A percentile compares a stretch with the other conserved stretches of the same genome.
Conservation (phyloP, 768 basidiomycete species). For the Cyclocybe aegerita region DNA sequence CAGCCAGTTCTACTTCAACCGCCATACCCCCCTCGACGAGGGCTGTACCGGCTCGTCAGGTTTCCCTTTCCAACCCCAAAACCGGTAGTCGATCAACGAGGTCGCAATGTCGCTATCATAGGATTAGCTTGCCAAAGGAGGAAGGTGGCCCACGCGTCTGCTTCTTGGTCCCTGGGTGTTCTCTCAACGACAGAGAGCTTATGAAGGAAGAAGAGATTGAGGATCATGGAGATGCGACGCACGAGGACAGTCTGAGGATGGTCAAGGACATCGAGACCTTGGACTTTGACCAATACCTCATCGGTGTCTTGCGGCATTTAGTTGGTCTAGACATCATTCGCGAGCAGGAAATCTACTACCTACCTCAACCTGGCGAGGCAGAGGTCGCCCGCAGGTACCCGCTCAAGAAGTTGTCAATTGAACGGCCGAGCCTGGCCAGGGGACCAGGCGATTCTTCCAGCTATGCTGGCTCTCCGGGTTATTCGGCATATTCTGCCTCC, state of each 20-base stretch:
- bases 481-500: conserved; percentile 20
- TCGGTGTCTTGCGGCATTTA: conserved; percentile 57
- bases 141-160: conserved; percentile 52
- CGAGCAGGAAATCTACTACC: conserved; percentile 65
- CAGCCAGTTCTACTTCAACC: no score
- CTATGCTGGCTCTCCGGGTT: conserved; percentile 26
- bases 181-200: conserved; percentile 53
- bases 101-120: conserved; percentile 70
- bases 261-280: conserved; percentile 49
- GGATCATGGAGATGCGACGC: conserved; percentile 58
- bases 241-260: conserved; percentile 47
- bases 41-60: no score
- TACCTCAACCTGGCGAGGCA: conserved; percentile 48
- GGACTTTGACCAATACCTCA: conserved; percentile 50
- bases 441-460: conserved; percentile 15
- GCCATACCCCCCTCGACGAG: no score
- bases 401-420: conserved; percentile 16
- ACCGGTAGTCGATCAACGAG: conserved; percentile 36
- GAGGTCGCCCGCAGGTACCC: conserved; percentile 27
- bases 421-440: conserved; percentile 14
- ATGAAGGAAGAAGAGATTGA: conserved; percentile 61
- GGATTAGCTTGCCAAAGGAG: conserved; percentile 59
- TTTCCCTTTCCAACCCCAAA: no score
- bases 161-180: conserved; percentile 72
- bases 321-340: conserved; percentile 65